Evolutionary conservation across 352 stramenopile genomes (phyloP).

Genomic region (Discostella stelligera): DNA sequence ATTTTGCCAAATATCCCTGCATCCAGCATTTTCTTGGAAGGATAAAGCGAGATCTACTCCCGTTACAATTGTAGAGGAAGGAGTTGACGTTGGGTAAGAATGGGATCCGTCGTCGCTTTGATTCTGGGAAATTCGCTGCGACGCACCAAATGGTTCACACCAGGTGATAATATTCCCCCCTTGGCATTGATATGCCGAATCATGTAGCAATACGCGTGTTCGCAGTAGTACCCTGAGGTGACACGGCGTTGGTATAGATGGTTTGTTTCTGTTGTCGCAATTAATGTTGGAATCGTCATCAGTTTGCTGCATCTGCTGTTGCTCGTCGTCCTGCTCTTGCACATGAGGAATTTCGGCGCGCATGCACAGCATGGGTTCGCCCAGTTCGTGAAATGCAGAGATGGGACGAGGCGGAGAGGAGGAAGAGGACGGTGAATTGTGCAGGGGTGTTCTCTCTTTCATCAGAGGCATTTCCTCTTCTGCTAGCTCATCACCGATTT

Average conservation of each 20-base stretch:
- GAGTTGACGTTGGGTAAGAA: constrained; percentile 12
- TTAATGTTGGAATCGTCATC: constrained; percentile 6
- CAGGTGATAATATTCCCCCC: constrained; percentile 89
- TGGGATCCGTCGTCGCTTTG: neutral
- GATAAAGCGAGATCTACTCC: constrained; percentile 77
- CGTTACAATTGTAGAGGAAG: constrained; percentile 15
- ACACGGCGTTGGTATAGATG: neutral
- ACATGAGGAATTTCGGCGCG: constrained; percentile 56
- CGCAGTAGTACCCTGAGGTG: constrained; percentile 62
- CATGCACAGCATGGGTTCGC: constrained; percentile 76
- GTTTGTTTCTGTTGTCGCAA: constrained; percentile 5
- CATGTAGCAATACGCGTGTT: constrained; percentile 80
- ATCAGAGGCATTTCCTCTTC: constrained; percentile 13
- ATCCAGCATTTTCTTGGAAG: constrained; percentile 82
- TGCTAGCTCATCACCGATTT: neutral
- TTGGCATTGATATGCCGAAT: constrained; percentile 84
- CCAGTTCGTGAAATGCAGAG: constrained; percentile 52
- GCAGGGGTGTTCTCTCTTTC: neutral
- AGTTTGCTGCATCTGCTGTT: constrained; percentile 1
- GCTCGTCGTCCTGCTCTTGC: neutral
- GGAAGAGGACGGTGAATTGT: constrained; percentile 25
- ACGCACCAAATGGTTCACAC: constrained; percentile 72
- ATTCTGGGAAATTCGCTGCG: neutral
- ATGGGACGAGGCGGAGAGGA: neutral
- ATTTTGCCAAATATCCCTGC: constrained; percentile 78